Conservation (phyloP, 192 early-diverging fungal genomes). For the Rhizophagus clarus region DNA sequence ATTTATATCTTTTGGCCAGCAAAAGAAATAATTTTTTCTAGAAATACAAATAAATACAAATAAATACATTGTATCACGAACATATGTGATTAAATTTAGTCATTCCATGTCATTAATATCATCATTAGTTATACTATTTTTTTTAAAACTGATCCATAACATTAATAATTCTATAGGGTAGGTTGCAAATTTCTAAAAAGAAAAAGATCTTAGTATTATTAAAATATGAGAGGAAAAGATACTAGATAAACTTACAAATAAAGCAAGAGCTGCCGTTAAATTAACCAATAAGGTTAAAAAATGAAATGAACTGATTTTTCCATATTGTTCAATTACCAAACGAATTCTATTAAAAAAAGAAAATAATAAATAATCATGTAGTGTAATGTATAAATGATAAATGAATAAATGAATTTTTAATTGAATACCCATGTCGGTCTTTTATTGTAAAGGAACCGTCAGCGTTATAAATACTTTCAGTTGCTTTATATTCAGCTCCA, state of each 20-base stretch:
- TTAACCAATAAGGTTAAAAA: slow-evolving; percentile 40
- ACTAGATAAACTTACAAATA: slow-evolving; percentile 34
- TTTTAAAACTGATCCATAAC: no score
- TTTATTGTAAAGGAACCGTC: slow-evolving; percentile 34
- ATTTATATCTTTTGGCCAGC: no score
- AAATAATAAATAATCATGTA: neutral
- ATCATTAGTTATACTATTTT: no score
- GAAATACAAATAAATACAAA: no score
- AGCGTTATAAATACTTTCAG: slow-evolving; percentile 41
- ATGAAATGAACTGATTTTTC: slow-evolving; percentile 41
- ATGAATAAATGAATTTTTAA: neutral
- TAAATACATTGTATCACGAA: no score
- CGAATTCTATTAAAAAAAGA: slow-evolving; percentile 35
- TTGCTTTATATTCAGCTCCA: slow-evolving; percentile 44
- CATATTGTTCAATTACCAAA: slow-evolving; percentile 43
- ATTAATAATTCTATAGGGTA: no score
- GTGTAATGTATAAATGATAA: neutral
- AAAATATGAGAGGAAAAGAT: neutral
- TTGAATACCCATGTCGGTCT: slow-evolving; percentile 42
- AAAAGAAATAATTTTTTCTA: no score
- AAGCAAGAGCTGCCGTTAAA: slow-evolving; percentile 38
- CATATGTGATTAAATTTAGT: no score
- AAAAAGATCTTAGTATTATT: no score
- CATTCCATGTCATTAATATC: no score
- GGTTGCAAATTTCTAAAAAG: no score